Conservation (phyloP, 2,329 filamentous ascomycete genomes). For the Biscogniauxia marginata region DNA sequence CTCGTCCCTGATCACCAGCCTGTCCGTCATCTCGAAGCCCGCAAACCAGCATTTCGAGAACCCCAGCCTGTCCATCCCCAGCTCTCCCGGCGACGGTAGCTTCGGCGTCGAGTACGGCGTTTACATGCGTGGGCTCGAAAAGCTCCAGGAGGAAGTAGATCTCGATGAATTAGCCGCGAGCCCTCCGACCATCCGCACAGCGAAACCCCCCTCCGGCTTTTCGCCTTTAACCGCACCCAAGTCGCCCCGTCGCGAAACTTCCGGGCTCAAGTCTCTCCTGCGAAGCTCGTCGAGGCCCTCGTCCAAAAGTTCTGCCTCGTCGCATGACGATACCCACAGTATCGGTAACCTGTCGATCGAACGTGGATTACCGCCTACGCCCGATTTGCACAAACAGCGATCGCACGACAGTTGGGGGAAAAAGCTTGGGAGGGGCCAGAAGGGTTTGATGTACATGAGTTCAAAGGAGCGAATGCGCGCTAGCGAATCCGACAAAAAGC, state of each 20-base stretch:
- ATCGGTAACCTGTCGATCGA: conserved; percentile 66
- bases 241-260: conserved; percentile 48
- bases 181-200: conserved; percentile 75
- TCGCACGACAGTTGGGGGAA: conserved; percentile 64
- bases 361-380: conserved; percentile 47
- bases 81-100: conserved; percentile 44
- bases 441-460: conserved; percentile 70
- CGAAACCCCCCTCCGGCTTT: conserved; percentile 75
- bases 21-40: conserved; percentile 66
- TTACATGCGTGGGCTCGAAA: conserved; percentile 52
- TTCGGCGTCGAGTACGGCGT: conserved; percentile 75
- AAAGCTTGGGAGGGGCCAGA: conserved; percentile 52
- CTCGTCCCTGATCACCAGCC: conserved; percentile 66
- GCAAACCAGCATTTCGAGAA: conserved; percentile 69
- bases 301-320: conserved; percentile 55
- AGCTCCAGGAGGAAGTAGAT: conserved; percentile 45
- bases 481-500: conserved; percentile 61
- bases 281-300: conserved; percentile 58
- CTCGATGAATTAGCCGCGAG: conserved; percentile 61
- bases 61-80: conserved; percentile 40
- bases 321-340: conserved; percentile 59
- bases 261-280: conserved; percentile 57
- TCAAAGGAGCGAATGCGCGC: conserved; percentile 66
- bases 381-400: conserved; percentile 50
- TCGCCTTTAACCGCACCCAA: conserved; percentile 67